Conservation (phyloP, 768 basidiomycete species). For the Macrolepiota dolichaula region DNA sequence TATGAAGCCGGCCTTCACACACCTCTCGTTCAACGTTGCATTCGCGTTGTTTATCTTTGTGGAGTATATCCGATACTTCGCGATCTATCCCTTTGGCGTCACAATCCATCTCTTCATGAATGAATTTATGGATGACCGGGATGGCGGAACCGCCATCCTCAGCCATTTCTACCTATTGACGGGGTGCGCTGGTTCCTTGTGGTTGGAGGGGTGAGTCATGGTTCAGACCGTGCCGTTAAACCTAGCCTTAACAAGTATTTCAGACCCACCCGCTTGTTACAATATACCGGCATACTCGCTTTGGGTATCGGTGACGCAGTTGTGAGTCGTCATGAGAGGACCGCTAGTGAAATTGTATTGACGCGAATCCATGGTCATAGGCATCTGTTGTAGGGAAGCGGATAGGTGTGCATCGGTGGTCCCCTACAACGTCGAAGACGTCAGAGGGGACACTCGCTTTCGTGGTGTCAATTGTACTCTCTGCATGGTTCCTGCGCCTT, state of each 20-base stretch:
- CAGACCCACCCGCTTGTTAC: constrained; percentile 42
- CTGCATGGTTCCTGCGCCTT: constrained; percentile 68
- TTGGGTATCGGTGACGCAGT: constrained; percentile 93
- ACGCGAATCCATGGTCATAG: constrained; percentile 32
- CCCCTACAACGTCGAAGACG: constrained; percentile 80
- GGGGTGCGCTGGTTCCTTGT: constrained; percentile 90
- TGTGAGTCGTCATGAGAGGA: constrained; percentile 40
- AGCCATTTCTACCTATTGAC: constrained; percentile 97
- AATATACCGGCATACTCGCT: constrained; percentile 84
- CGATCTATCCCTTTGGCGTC: constrained; percentile 94
- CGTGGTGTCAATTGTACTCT: constrained; percentile 61
- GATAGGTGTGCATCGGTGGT: constrained; percentile 81
- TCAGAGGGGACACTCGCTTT: constrained; percentile 90
- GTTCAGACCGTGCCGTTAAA: constrained; percentile 3
- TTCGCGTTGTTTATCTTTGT: constrained; percentile 95
- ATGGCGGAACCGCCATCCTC: constrained; percentile 92
- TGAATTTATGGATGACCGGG: constrained; percentile 95
- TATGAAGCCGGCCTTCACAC: constrained; percentile 89
- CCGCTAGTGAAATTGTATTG: neutral
- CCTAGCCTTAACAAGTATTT: neutral
- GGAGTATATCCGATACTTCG: constrained; percentile 98
- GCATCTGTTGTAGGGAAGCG: constrained; percentile 92
- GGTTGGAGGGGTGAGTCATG: constrained; percentile 85
- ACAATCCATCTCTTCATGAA: constrained; percentile 93
- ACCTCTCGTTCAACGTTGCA: constrained; percentile 90